Base-by-base conservation (phyloP, 1,139 yeast genomes). In the Debaryomycetaceae sp. region DNA sequence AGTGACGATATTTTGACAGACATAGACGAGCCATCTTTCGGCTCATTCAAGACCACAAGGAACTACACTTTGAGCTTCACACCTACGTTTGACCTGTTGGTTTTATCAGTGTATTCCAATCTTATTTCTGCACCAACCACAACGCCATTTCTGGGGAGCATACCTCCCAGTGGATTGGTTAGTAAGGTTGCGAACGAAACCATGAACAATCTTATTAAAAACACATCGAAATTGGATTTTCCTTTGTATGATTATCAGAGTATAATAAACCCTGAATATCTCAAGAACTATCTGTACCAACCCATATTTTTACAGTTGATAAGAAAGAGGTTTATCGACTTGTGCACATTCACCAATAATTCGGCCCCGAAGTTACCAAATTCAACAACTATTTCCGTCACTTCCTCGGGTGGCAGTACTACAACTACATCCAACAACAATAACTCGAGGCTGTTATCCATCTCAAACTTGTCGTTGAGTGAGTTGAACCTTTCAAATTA, bases 121-220 rank as follows among this genome's bases (percentile, higher is more conserved):
- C 56, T 70, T 30, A 55, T 70, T 39, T 58, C 70, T 24, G 60
- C 66, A 40, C 77, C 77, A 31, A 71, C 77, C 11, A 70, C 76
- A 4, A 70, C 76, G 5, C 77, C 77, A 8, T 71, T 71, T 44
- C 63, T 64, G 55, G 77, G 77, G 1, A 36, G 49, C 6, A 56
- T 63, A 8, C 76, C 76, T 17, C 77, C 77, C 4, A 67, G 73
- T 54, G 77, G 77, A 1, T 55, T 71, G 38, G 74, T 66, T 8
- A 63, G 73, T 38, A 65, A 61, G 44, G 74, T 71, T 17, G 72
- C 75, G 29, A 66, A 67, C 47, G 76, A 71, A 46, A 67, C 73
- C 8, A 59, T 70, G 63, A 48, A 44, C 29, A 51, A 48, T 38
- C 50, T 70, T 40, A 51, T 69, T 6, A 39, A 47, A 18, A 44